Conservation (phyloP, 805 yeast genomes). For the Kodamaea restingae region DNA sequence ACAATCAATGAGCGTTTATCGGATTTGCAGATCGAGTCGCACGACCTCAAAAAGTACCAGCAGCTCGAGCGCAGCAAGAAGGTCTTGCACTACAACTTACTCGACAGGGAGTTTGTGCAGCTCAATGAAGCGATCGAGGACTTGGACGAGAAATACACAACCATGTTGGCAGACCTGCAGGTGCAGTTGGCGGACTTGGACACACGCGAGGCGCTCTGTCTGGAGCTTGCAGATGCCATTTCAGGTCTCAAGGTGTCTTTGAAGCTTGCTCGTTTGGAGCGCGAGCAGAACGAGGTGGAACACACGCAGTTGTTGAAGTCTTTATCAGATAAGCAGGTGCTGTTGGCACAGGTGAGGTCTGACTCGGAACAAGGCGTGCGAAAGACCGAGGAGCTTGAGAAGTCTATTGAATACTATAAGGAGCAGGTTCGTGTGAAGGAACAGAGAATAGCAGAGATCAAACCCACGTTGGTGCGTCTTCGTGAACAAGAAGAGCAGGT, state of each 20-base stretch:
- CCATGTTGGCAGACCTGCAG: constrained; percentile 49
- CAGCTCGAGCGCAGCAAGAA: constrained; percentile 63
- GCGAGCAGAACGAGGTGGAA: constrained; percentile 48
- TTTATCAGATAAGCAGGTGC: constrained; percentile 48
- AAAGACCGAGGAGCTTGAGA: constrained; percentile 21
- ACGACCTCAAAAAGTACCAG: constrained; percentile 69
- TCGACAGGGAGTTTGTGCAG: constrained; percentile 70
- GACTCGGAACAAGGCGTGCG: constrained; percentile 30
- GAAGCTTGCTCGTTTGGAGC: constrained; percentile 54
- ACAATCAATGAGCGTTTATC: constrained; percentile 67
- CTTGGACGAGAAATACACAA: constrained; percentile 55
- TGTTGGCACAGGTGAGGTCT: constrained; percentile 39
- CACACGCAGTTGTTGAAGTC: constrained; percentile 45
- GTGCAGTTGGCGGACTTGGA: constrained; percentile 53
- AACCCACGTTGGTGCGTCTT: constrained; percentile 41
- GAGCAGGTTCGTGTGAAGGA: constrained; percentile 35
- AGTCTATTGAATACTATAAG: constrained; percentile 18
- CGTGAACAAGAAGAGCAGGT: constrained; percentile 37
- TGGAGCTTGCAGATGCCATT: constrained; percentile 43
- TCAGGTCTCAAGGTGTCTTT: constrained; percentile 44
- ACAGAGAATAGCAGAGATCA: constrained; percentile 27
- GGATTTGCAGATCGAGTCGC: constrained; percentile 78
- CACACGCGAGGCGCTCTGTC: constrained; percentile 52
- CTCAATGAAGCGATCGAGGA: constrained; percentile 56
- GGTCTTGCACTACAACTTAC: constrained; percentile 67